These are phyloP conservation scores for Micractinium sp. DNA, from an alignment of 139 green algal species.

Conservation along the genomic window DNA sequence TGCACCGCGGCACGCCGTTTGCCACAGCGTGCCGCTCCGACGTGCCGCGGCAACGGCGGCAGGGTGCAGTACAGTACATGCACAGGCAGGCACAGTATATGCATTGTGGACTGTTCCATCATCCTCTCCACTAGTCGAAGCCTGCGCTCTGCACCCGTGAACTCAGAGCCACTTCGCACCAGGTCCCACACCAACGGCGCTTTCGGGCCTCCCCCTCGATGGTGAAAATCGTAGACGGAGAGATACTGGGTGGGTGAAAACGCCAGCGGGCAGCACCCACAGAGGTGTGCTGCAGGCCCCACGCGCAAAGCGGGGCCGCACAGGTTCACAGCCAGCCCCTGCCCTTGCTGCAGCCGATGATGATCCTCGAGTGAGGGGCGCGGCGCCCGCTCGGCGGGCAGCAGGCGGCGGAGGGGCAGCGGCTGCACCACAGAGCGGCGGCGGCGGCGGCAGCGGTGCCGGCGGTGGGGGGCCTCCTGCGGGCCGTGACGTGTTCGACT, in stretches of 20 bases:
- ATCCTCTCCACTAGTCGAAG: too few species aligned
- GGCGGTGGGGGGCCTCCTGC: neutral
- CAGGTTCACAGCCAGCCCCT: neutral
- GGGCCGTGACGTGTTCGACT: neutral
- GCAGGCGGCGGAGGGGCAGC: neutral
- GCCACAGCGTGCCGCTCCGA: too few species aligned
- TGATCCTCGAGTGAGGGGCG: neutral
- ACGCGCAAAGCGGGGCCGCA: neutral
- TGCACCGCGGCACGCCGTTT: too few species aligned
- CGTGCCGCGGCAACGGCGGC: too few species aligned
- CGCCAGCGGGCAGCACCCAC: neutral
- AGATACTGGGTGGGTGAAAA: neutral
- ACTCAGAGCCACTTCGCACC: too few species aligned
- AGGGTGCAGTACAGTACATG: too few species aligned
- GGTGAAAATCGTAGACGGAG: slow-evolving; percentile 6
- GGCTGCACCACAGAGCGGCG: too few species aligned
- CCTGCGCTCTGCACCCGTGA: too few species aligned
- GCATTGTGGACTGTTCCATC: too few species aligned
- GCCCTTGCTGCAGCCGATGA: neutral
- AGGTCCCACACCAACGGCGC: neutral
- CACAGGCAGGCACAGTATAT: too few species aligned
- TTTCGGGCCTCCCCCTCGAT: too few species aligned
- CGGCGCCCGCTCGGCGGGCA: neutral
- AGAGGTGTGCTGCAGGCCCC: neutral
- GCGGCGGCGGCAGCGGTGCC: neutral